Evolutionary conservation across 2,329 filamentous ascomycete genomes (phyloP).

Genomic region (Sphaerulina vaccinii): DNA sequence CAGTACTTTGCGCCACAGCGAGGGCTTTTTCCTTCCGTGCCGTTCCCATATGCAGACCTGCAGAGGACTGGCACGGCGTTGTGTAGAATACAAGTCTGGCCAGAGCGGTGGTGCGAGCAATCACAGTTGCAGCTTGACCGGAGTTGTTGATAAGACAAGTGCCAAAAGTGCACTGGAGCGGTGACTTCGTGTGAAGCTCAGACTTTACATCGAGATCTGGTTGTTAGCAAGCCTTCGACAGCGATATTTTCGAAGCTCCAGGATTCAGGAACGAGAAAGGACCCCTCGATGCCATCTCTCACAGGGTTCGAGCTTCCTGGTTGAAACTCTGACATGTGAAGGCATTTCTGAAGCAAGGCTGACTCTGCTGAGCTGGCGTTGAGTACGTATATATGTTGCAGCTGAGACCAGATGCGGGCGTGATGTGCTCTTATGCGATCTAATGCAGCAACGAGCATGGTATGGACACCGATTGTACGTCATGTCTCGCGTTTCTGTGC

Average conservation of each 20-base stretch:
- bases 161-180: not conserved
- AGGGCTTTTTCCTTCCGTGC: slow-evolving; percentile 7
- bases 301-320: slow-evolving; percentile 5
- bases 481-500: slow-evolving; percentile 15
- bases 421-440: slow-evolving; percentile 7
- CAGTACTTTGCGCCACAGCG: slow-evolving; percentile 7
- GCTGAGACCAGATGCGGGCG: slow-evolving; percentile 12
- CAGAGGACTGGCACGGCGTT: no score
- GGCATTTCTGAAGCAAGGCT: slow-evolving; percentile 17
- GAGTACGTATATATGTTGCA: slow-evolving; percentile 18
- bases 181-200: not conserved
- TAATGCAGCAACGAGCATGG: slow-evolving; percentile 19
- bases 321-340: slow-evolving; percentile 14
- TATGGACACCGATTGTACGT: slow-evolving; percentile 12
- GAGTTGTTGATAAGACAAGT: not conserved
- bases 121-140: not conserved
- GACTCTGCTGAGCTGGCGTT: slow-evolving; percentile 2
- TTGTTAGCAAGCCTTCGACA: slow-evolving; percentile 7
- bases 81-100: not conserved
- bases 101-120: slow-evolving; percentile 2
- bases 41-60: slow-evolving; percentile 2
- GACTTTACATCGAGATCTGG: slow-evolving; percentile 11
- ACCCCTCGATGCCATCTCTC: not conserved
- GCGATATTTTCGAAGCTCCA: not conserved
- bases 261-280: not conserved